phyloP scores from a whole-genome alignment of 805 yeast genomes.

The Ogataea allantospora region DNA sequence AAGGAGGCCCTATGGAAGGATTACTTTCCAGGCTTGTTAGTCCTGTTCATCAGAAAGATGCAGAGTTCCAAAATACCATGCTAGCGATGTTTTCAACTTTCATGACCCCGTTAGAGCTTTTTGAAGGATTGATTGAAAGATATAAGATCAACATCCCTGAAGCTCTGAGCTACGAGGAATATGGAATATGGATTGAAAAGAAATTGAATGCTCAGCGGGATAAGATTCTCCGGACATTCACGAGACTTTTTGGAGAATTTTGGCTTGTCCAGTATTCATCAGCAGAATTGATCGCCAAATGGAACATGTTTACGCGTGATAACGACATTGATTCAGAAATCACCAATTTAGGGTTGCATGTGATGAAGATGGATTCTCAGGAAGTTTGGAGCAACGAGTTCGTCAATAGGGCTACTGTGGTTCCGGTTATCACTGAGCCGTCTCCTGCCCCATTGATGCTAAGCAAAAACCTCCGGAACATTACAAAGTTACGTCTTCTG shows the following conservation, averaged over 20 bases:
- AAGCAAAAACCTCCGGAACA: constrained; percentile 22
- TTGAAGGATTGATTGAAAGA: constrained; percentile 57
- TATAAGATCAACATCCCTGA: constrained; percentile 81
- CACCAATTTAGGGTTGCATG: constrained; percentile 23
- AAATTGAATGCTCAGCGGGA: constrained; percentile 67
- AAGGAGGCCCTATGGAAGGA: constrained; percentile 82
- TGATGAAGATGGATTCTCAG: constrained; percentile 24
- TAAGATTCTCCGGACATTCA: constrained; percentile 66
- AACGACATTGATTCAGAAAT: constrained; percentile 16
- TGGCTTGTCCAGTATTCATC: constrained; percentile 67
- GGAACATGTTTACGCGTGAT: constrained; percentile 26
- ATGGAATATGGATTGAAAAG: constrained; percentile 68
- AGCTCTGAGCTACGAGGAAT: constrained; percentile 80
- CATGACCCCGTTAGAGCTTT: constrained; percentile 61
- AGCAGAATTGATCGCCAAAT: constrained; percentile 35
- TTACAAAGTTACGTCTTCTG: constrained; percentile 46
- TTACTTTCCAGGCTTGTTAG: constrained; percentile 77
- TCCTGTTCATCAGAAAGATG: constrained; percentile 58
- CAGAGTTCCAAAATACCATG: constrained; percentile 65
- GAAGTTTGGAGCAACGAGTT: constrained; percentile 26
- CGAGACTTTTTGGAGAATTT: constrained; percentile 60
- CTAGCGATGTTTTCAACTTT: constrained; percentile 75
- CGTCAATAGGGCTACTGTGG: constrained; percentile 19
- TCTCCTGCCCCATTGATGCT: constrained; percentile 14
- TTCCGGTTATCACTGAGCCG: not conserved